phyloP scores from a whole-genome alignment of 2,329 filamentous ascomycete genomes.

The Diaporthe vaccinii region DNA sequence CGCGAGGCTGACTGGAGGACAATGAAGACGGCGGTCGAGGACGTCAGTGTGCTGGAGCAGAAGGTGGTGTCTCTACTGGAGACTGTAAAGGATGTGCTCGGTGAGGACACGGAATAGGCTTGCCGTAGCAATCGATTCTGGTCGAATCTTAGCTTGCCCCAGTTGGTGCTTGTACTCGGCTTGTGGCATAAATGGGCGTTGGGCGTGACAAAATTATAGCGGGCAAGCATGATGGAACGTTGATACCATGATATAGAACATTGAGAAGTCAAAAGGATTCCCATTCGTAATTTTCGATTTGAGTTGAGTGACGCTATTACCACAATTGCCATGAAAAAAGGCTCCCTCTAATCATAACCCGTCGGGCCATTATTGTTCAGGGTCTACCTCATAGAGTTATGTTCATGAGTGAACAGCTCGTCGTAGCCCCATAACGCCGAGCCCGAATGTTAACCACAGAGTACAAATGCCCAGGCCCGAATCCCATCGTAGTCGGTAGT shows the following conservation, averaged over 20 bases:
- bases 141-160: background rate
- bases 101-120: constrained; percentile 61
- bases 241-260: constrained; percentile 38
- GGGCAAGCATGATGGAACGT: constrained; percentile 33
- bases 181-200: constrained; percentile 39
- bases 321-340: constrained; percentile 3
- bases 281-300: background rate
- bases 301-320: constrained; percentile 22
- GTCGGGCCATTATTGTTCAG: background rate
- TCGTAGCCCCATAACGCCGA: background rate
- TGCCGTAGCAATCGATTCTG: constrained; percentile 4
- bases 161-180: constrained; percentile 13
- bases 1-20: constrained; percentile 76
- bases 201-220: constrained; percentile 34
- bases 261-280: background rate
- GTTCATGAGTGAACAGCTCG: background rate
- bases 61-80: constrained; percentile 80
- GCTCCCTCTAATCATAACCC: background rate
- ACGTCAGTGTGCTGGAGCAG: constrained; percentile 79
- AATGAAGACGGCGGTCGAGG: constrained; percentile 55
- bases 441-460: background rate
- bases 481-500: background rate
- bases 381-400: constrained; percentile 1
- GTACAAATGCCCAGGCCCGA: background rate
- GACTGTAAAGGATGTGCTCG: constrained; percentile 68